Conservation (phyloP, 78 protist genomes). For the Pigoraptor vietnamica region DNA sequence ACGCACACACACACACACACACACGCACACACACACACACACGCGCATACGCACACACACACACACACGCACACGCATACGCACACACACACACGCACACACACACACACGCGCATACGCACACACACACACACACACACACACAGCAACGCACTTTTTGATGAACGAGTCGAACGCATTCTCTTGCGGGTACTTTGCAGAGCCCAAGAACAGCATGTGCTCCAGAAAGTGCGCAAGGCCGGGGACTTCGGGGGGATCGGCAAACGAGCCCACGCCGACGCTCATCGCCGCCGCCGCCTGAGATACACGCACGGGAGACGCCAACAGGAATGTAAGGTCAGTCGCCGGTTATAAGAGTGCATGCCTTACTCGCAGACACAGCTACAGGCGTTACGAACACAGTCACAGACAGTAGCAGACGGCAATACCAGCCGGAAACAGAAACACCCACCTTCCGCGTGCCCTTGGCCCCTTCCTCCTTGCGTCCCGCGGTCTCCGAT, state of each 20-base stretch:
- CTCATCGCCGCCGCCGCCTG: constrained; percentile 46
- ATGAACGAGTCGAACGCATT: constrained; percentile 38
- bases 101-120: no score
- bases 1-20: no score
- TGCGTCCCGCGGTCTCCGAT: background rate
- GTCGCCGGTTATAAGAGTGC: no score
- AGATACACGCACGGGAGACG: background rate
- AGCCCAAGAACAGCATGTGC: constrained; percentile 83
- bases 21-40: no score
- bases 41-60: no score
- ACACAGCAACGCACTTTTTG: no score
- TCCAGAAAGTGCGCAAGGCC: constrained; percentile 76
- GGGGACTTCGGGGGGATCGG: constrained; percentile 57
- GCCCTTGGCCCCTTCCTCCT: background rate
- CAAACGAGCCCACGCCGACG: constrained; percentile 55
- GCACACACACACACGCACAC: no score
- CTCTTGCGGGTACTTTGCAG: constrained; percentile 59
- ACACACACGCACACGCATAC: no score
- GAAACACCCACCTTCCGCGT: background rate
- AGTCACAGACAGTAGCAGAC: background rate
- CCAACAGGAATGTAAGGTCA: no score
- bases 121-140: no score
- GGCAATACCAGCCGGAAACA: background rate
- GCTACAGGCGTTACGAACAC: background rate
- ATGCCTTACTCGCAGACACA: no score